Base-by-base conservation (phyloP, 257 asterid species). In the Scutellaria barbata region DNA sequence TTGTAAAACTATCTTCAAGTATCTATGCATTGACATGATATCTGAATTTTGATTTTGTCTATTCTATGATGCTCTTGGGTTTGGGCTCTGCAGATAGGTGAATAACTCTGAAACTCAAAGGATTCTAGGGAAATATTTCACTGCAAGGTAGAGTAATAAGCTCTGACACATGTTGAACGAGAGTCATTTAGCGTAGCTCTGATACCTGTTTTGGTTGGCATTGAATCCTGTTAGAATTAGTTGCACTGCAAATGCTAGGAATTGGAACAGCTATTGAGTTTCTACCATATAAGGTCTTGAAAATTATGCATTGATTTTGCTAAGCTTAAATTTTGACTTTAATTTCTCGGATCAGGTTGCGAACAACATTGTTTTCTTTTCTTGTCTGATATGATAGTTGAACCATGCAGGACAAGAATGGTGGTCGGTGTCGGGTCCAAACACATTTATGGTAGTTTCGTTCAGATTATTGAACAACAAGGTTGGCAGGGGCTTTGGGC, bases 401-500 rank as follows among this genome's bases (percentile, higher is more conserved):
- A 75, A 74, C 76, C n/a, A 40, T 82, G 89, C 92, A 93, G 98
- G 89, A 93, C 98, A 35, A 86, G 98, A 70, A 89, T 93, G 98
- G 96, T 93, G 76, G 98, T 93, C 16, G 97, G 98, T 11, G 83
- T 93, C 41, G 98, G 97, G 75, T 86, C 97, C 45, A 93, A 78
- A 76, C 76, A 81, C 78, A 93, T 93, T 33, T 73, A 58, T 51
- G 94, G 95, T 55, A 90, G 98, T 79, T 90, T 90, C 42, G 48
- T 86, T 63, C 91, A 93, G 78, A 81, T 93, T 61, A 76, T 90
- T 57, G 96, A 93, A 78, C 82, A 85, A 67, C 97, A 87, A 74
- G 98, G 98, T 57, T 85, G 95, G 97, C 92, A 82, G 81, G 98
- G 98, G 54, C 90, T 93, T 30, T 93, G 98, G 98, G 96, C 97